Percentiles rank a stretch among this genome's conserved stretches.
Conservation (phyloP, 352 stramenopile species). For the Globisporangium spiculum region DNA sequence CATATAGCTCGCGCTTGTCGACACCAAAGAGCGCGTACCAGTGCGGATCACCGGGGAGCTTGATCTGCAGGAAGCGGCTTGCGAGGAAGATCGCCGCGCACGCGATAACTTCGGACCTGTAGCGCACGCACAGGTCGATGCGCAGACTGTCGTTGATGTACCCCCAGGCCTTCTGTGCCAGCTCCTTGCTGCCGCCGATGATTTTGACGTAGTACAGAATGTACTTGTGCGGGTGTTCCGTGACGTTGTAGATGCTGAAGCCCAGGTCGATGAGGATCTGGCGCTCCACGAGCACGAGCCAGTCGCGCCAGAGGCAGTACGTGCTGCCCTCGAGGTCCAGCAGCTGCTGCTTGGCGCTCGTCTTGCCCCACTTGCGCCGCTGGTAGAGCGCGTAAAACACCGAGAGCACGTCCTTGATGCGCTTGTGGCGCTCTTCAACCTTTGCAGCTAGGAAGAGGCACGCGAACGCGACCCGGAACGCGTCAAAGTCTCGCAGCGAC, state of each 20-base stretch:
- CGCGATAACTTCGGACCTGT: slow-evolving; percentile 78
- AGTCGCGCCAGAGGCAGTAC: slow-evolving; percentile 75
- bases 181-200: slow-evolving; percentile 58
- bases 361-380: slow-evolving; percentile 56
- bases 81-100: slow-evolving; percentile 90
- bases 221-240: slow-evolving; percentile 92
- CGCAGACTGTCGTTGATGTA: slow-evolving; percentile 92
- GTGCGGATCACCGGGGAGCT: slow-evolving; percentile 48
- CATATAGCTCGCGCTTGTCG: slow-evolving; percentile 42
- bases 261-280: slow-evolving; percentile 91
- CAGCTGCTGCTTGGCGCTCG: slow-evolving; percentile 52
- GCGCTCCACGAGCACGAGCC: slow-evolving; percentile 86
- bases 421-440: slow-evolving; percentile 83
- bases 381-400: slow-evolving; percentile 89
- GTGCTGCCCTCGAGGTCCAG: slow-evolving; percentile 60
- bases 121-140: slow-evolving; percentile 81
- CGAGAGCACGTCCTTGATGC: slow-evolving; percentile 78
- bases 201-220: slow-evolving; percentile 93
- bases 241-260: slow-evolving; percentile 91
- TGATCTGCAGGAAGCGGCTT: slow-evolving; percentile 51
- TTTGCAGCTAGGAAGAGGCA: slow-evolving; percentile 90
- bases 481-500: slow-evolving; percentile 85
- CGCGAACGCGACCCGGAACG: slow-evolving; percentile 85
- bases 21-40: slow-evolving; percentile 78
- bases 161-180: slow-evolving; percentile 85